phyloP scores from a whole-genome alignment of 768 basidiomycete species.

The Ramaria rubella region DNA sequence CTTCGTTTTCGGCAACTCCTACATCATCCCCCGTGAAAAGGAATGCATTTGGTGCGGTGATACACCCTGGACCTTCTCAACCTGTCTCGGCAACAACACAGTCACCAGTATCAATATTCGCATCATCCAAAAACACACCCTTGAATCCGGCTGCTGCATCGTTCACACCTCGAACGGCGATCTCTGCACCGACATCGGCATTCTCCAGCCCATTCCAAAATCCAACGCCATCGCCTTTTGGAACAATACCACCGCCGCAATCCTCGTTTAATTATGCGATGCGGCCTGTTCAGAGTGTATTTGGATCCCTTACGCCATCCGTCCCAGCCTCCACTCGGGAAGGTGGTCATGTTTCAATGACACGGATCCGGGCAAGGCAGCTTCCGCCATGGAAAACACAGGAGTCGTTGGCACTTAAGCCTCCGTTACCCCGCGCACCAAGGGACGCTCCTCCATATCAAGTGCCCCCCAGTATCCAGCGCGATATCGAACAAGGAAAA shows the following conservation, averaged over 20 bases:
- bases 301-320: not conserved
- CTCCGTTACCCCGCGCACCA: not conserved
- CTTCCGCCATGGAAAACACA: not conserved
- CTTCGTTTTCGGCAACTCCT: not conserved
- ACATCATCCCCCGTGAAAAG: not conserved
- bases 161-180: not conserved
- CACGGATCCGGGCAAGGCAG: not conserved
- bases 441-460: not conserved
- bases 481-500: conserved; percentile 5
- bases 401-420: not conserved
- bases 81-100: not conserved
- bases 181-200: not conserved
- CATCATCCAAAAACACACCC: not conserved
- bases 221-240: not conserved
- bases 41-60: not conserved
- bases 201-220: not conserved
- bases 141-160: not conserved
- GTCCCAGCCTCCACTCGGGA: not conserved
- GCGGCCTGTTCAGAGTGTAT: not conserved
- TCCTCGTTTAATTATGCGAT: not conserved
- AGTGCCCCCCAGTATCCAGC: not conserved
- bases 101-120: not conserved
- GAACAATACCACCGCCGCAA: not conserved
- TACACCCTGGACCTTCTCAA: not conserved
- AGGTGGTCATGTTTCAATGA: not conserved